Evolutionary conservation across 257 asterid species (phyloP), one percentile per base, ranked within the genome.

Genomic region (Salvia hispanica): DNA sequence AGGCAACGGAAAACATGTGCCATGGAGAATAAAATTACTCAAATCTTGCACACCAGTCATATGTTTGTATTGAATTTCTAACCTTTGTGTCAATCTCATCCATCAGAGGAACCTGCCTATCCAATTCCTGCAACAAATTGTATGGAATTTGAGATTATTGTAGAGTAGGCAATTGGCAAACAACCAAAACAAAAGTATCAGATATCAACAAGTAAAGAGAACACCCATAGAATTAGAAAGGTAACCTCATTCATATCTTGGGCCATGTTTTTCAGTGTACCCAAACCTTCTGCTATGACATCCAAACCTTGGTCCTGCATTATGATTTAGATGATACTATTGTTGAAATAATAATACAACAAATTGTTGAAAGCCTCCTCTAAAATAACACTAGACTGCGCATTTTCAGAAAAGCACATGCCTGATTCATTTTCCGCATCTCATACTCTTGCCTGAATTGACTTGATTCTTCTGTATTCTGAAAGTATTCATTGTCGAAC

Each of bases 31-130:
- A 70, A 62, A 56, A 28, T 15, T 62, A 51, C 43, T 57, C 46
- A 31, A 4, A 61, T 69, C 52, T 40, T 43, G 62, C 47, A 28
- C 53, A 47, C 33, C 43, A 43, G 25, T 62, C 70, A 67, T 55
- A 72, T 64, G 25, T 67, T 55, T 51, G 47, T 34, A 33, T 33
- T 11, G 45, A 63, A 48, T 56, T 48, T 68, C 84, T 54, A 56
- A 94, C 99, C 99, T 94, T 94, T 67, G 85, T 80, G 80, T 94
- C 99, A 65, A 94, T 94, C 84, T 94, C 99, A 76, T 94, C 99
- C 97, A 94, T 85, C 53, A 94, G 88, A 69, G 99, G 99, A 72
- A 94, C 97, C 82, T 94, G 99, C 66, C 99, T 85, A 76, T 94
- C 99, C 64, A 91, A 50, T 79, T 94, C 97, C 97, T 94, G 93